Conservation (phyloP, 2,329 filamentous ascomycete species). For the Drechslerella stenobrocha region DNA sequence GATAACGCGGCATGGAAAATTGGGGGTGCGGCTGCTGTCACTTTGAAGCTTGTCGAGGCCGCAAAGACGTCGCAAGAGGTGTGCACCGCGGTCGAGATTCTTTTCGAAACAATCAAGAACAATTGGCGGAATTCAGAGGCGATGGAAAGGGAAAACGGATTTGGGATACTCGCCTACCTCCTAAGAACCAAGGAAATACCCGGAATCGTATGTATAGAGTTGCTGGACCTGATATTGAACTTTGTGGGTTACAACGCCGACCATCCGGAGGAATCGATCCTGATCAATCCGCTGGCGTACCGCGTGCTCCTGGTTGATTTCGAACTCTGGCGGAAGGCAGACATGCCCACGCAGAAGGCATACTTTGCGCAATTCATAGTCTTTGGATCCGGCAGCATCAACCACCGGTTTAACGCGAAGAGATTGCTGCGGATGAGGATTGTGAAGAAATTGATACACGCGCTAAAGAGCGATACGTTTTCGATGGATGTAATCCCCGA, state of each 20-base stretch:
- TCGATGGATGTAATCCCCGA: slow-evolving; percentile 71
- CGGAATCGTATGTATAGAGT: slow-evolving; percentile 61
- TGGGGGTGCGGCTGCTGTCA: slow-evolving; percentile 84
- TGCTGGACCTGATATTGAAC: slow-evolving; percentile 75
- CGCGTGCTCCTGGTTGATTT: slow-evolving; percentile 88
- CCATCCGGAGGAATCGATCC: slow-evolving; percentile 82
- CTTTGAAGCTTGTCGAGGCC: slow-evolving; percentile 79
- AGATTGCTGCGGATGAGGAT: slow-evolving; percentile 87
- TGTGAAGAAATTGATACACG: slow-evolving; percentile 85
- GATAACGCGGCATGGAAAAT: slow-evolving; percentile 92
- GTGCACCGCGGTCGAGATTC: slow-evolving; percentile 75
- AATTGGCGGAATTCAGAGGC: slow-evolving; percentile 98
- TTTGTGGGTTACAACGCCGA: slow-evolving; percentile 86
- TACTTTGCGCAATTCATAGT: slow-evolving; percentile 92
- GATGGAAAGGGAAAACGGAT: slow-evolving; percentile 95
- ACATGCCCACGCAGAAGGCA: slow-evolving; percentile 74
- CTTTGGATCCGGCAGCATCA: slow-evolving; percentile 86
- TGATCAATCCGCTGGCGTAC: slow-evolving; percentile 94
- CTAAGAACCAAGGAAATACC: slow-evolving; percentile 66
- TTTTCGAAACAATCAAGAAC: slow-evolving; percentile 81
- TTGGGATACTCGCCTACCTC: slow-evolving; percentile 80
- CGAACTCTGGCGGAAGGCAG: slow-evolving; percentile 85
- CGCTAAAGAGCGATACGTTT: slow-evolving; percentile 81
- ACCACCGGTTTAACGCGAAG: slow-evolving; percentile 87
- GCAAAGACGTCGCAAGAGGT: slow-evolving; percentile 72